Evolutionary conservation across 495 filamentous ascomycete species (phyloP).

Genomic region (Xylaria castorea): DNA sequence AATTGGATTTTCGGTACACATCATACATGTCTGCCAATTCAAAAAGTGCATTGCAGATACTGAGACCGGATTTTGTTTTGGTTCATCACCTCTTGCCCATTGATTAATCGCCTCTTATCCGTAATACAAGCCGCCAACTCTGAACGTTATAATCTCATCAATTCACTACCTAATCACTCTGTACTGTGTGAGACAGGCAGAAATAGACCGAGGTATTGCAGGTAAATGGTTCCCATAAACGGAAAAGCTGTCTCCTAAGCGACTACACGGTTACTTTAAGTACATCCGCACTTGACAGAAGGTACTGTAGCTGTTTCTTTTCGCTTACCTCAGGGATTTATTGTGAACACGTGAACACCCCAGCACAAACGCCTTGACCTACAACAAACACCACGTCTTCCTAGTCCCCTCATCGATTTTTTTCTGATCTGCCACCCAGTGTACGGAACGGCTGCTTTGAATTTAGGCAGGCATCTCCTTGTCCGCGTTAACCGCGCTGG

Average conservation of each 20-base stretch:
- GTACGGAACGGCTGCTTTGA: not conserved
- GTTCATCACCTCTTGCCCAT: not conserved
- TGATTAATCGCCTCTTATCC: not conserved
- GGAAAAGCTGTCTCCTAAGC: not conserved
- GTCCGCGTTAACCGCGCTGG: not conserved
- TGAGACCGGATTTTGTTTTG: not conserved
- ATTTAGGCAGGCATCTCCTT: not conserved
- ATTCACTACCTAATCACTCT: no score
- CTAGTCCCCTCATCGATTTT: not conserved
- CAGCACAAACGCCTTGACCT: not conserved
- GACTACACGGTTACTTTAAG: not conserved
- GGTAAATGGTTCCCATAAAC: not conserved
- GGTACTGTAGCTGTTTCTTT: not conserved
- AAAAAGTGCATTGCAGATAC: not conserved
- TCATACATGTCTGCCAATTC: not conserved
- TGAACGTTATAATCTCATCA: not conserved
- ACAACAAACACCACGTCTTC: not conserved
- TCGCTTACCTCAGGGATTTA: not conserved
- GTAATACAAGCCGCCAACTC: not conserved
- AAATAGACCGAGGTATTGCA: not conserved
- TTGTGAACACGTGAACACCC: not conserved
- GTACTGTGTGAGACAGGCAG: not conserved
- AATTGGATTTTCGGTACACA: not conserved
- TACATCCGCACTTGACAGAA: not conserved
- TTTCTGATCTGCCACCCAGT: not conserved